Evolutionary conservation across 2,329 filamentous ascomycete species (phyloP), one percentile per base, ranked within the genome.

Genomic region (Paramyrothecium roridum): DNA sequence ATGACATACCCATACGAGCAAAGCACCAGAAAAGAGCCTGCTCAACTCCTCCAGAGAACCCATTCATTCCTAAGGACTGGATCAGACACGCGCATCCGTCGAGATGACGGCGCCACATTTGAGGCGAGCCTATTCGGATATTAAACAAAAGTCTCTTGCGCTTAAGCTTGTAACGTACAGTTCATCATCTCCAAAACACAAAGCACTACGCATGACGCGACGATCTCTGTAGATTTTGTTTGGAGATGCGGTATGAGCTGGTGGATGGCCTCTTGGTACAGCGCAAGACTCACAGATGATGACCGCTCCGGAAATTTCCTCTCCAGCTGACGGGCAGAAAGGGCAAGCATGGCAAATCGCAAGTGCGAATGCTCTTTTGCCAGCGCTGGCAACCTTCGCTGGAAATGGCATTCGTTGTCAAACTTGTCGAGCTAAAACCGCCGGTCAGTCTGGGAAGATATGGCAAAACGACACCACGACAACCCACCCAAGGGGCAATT

Each of bases 1-100:
- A 30, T 10, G 26, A 30, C 26, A 30, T 6, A 30, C 26, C 26
- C 79, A 82, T 82, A 8, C 79, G 72, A 0, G 78, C 79, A 64
- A 81, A 82, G 54, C 77, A 80, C 80, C 80, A 82, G 56, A 82
- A 82, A 0, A 82, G 64, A 2, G 79, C 78, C 60, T 81, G 75
- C 17, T 80, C 71, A 3, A 79, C 69, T 3, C 77, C 77, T 0
- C 77, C 78, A 0, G 74, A 75, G 56, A 81, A 80, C 0, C 80
- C 79, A 57, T 80, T 76, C 45, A 81, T 79, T 1, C 75, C 77
- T 3, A 77, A 74, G 0, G 79, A 75, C 58, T 80, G 73, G 58
- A 82, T 76, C 0, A 82, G 65, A 52, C 73, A 76, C 3, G 80
- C 78, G 57, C 79, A 82, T 1, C 79, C 79, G 56, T 82, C 79